Conservation (phyloP, 306 rosid species). For the Hippophae tibetana region DNA sequence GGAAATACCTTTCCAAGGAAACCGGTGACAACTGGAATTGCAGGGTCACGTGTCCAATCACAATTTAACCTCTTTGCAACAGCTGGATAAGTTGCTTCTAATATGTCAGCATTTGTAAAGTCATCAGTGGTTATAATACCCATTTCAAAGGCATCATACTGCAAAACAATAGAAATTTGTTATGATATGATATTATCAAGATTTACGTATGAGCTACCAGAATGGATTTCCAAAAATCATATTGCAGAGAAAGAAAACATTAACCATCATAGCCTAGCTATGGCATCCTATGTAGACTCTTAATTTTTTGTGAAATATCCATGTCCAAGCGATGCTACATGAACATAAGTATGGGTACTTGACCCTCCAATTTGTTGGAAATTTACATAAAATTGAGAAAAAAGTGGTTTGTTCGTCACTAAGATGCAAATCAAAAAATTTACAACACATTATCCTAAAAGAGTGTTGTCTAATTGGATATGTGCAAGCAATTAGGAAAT, state of each 20-base stretch:
- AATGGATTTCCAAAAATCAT: background rate
- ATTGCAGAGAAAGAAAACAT: background rate
- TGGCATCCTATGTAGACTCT: too few relatives aligned
- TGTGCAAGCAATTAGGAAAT: conserved; percentile 10
- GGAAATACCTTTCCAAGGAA: conserved; percentile 81
- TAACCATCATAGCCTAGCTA: background rate
- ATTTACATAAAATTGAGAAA: too few relatives aligned
- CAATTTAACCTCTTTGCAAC: conserved; percentile 65
- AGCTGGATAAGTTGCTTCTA: conserved; percentile 98
- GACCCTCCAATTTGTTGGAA: too few relatives aligned
- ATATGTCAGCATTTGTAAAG: conserved; percentile 94
- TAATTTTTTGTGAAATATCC: too few relatives aligned
- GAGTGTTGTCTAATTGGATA: background rate
- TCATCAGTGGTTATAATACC: conserved; percentile 93
- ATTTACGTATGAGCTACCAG: background rate
- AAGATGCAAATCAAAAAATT: too few relatives aligned
- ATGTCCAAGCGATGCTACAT: too few relatives aligned
- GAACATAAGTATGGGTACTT: too few relatives aligned
- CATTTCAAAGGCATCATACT: conserved; percentile 94
- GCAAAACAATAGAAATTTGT: conserved; percentile 18
- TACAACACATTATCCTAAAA: too few relatives aligned
- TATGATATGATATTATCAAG: conserved; percentile 13
- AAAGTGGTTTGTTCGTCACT: too few relatives aligned
- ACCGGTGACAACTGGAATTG: conserved; percentile 90
- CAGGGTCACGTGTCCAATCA: conserved; percentile 80